phyloP scores from a whole-genome alignment of 768 basidiomycete species.

The Tylopilus subfusipes region DNA sequence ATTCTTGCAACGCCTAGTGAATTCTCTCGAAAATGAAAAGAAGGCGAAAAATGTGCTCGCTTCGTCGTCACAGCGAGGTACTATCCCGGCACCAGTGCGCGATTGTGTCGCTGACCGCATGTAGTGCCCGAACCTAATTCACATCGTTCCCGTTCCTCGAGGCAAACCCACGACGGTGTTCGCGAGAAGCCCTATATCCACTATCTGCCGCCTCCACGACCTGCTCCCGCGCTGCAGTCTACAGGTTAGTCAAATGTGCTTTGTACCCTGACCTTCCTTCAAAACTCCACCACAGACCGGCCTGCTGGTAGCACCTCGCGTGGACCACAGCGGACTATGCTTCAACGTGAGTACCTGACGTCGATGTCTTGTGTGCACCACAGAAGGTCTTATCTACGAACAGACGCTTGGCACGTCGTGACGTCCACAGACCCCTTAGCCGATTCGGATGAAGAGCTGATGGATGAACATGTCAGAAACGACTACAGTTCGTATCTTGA shows the following conservation, averaged over 20 bases:
- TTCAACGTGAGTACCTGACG: constrained; percentile 37
- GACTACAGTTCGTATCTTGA: constrained; percentile 57
- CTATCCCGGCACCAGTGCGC: background rate
- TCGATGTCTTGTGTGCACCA: background rate
- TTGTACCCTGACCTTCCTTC: background rate
- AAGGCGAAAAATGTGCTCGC: constrained; percentile 38
- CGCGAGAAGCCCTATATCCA: constrained; percentile 35
- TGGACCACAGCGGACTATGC: constrained; percentile 40
- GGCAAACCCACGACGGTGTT: constrained; percentile 20
- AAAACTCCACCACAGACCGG: constrained; percentile 17
- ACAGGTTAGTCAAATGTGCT: constrained; percentile 20
- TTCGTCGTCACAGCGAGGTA: constrained; percentile 30
- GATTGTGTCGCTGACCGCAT: constrained; percentile 9
- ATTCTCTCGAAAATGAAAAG: constrained; percentile 50
- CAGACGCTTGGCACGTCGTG: constrained; percentile 74
- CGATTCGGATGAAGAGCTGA: constrained; percentile 71
- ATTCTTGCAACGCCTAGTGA: constrained; percentile 69
- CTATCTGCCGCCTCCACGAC: constrained; percentile 30
- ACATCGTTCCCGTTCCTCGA: constrained; percentile 26
- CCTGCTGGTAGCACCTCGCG: constrained; percentile 9
- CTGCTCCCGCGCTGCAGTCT: constrained; percentile 11
- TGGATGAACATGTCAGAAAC: constrained; percentile 56
- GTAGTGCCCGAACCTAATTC: constrained; percentile 24
- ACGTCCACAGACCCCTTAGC: constrained; percentile 59
- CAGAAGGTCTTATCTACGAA: background rate